Base-by-base conservation (phyloP, 306 rosid genomes). In the Acacia acuminata region DNA sequence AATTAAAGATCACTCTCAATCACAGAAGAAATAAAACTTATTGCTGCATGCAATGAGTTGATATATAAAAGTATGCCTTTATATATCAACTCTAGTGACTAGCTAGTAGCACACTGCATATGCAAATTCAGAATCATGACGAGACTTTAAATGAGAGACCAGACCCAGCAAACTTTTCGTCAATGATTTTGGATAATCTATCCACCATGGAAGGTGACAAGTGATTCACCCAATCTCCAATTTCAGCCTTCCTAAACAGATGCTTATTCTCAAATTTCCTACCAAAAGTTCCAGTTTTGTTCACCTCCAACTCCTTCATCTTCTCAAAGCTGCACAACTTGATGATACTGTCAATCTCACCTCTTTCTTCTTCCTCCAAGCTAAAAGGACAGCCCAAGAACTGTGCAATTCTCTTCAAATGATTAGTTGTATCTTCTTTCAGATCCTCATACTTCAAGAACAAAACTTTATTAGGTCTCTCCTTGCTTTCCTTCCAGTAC, bases 181-280 rank as follows among this genome's bases (percentile, higher is more conserved):
- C 89, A 0, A 87, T 3, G 40, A 90, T 34, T 79, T 83, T 84
- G 38, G 92, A 82, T 50, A 90, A 60, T 11, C 80, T 87, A 65
- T 90, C 80, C 8, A 48, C 89, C 94, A 84, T 84, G 5, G 34
- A 48, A 22, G 92, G 89, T n/a, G 88, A 67, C 70, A 92, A 75
- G 66, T 92, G 78, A 44, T 90, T 92, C 1, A 84, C 76, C 91
- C 90, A 88, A 43, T 92, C 92, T 4, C 94, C 94, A 15, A 88
- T 77, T 83, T 88, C 86, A n/a, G 75, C 96, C 60, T 88, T 90
- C 40, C 96, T 63, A 77, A 90, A 92, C 55, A 82, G 81, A 67
- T 70, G 22, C 71, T 79, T 92, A 24, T 82, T 88, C 81, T 85
- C 90, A 67, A 90, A 74, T 17, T 81, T 71, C 84, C 25, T 60